Conservation (phyloP, 2,329 filamentous ascomycete genomes). For the Dothiorella sarmentorum region DNA sequence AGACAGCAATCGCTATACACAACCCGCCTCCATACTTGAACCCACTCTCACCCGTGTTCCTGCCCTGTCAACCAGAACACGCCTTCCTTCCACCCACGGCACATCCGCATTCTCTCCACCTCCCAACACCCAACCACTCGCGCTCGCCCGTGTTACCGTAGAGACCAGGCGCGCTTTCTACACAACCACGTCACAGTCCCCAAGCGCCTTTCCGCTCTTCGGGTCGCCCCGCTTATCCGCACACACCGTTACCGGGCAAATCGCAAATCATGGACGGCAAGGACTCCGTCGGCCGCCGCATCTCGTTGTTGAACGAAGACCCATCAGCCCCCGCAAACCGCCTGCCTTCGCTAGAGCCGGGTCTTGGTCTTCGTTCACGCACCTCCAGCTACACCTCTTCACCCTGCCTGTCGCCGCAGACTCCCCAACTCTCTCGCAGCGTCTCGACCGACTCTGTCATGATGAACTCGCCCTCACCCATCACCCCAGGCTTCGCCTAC, state of each 20-base stretch:
- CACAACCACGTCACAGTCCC: conserved; percentile 1
- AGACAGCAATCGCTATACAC: neutral
- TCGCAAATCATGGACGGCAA: conserved; percentile 46
- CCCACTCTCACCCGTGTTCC: neutral
- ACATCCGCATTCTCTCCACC: neutral
- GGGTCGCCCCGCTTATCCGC: conserved; percentile 14
- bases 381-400: conserved; percentile 46
- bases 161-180: conserved; percentile 2
- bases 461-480: conserved; percentile 45
- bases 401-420: conserved; percentile 45
- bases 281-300: conserved; percentile 48
- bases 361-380: conserved; percentile 34
- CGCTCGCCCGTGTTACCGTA: conserved; percentile 1
- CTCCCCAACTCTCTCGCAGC: conserved; percentile 45
- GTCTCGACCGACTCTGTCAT: conserved; percentile 45
- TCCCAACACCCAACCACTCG: neutral
- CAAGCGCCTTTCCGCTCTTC: conserved; percentile 2
- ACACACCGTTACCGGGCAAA: neutral
- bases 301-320: conserved; percentile 50
- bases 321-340: conserved; percentile 30
- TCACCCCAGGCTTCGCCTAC: conserved; percentile 42
- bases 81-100: neutral
- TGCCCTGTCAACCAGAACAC: neutral
- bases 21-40: neutral
- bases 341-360: conserved; percentile 34